Evolutionary conservation across 78 protist genomes (phyloP), one percentile per base, ranked within the genome.

Genomic region (Diacronema lutheri): DNA sequence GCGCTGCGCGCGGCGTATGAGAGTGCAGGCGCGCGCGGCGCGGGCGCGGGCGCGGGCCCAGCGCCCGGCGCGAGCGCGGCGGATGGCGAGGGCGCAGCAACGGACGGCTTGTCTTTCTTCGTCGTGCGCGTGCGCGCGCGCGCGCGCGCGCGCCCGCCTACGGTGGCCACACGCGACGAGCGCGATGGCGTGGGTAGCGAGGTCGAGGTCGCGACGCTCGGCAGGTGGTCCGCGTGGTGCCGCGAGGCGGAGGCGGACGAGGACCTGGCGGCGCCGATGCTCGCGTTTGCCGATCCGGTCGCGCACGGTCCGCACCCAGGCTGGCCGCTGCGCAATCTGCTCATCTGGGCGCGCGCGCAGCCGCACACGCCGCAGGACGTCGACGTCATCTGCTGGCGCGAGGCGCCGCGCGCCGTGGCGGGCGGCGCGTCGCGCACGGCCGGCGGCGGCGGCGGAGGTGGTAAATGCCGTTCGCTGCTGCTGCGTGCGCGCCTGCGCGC

Each of bases 301-400:
- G 26, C 83, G 11, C 56, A 74, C 12, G 60, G 89, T 26, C 6
- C 38, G 3, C 29, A 92, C 81, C 94, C 97, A 21, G 95, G 97
- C 60, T 95, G 97, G 97, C 94, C 95, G 13, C 85, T 93, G 33
- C 92, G 96, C 72, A 94, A 91, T 60, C 65, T 93, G 29, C 87
- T 88, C 41, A 62, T 74, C 20, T 40, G 71, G 37, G 33, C 92
- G 26, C 41, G 71, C 57, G n/a, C 66, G 66, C 29, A 26, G 66
- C 29, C 10, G 66, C 21, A 4, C 33, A 1, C 62, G 14, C 64
- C 50, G 23, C 62, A 3, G 21, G 66, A 57, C 19, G 64, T 40
- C 37, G 11, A 40, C 58, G 35, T 57, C n/a, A 77, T 40, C 41
- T 12, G 16, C 26, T 41, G n/a, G n/a, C 80, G 71, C 21, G 31